Conservation (phyloP, 2,329 filamentous ascomycete genomes). For the Colletotrichum tanaceti region DNA sequence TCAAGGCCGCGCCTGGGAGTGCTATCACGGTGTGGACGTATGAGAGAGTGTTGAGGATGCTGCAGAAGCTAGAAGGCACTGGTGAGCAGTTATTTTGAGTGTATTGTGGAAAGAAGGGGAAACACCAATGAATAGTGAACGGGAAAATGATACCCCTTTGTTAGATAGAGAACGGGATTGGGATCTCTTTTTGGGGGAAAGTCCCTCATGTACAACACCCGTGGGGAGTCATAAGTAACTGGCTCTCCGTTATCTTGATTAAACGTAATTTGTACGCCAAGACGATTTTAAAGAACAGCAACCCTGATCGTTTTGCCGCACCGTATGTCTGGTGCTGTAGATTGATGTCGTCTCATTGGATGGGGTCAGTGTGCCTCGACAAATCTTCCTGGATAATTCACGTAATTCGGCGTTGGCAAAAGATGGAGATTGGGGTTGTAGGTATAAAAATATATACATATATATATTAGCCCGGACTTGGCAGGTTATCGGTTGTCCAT, state of each 20-base stretch:
- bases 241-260: neutral
- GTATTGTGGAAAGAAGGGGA: neutral
- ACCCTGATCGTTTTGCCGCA: too few species aligned
- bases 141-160: slow-evolving; percentile 36
- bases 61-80: slow-evolving; percentile 57
- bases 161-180: slow-evolving; percentile 7
- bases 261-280: neutral
- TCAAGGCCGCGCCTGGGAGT: slow-evolving; percentile 94
- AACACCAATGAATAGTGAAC: slow-evolving; percentile 36
- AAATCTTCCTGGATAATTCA: too few species aligned
- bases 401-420: neutral
- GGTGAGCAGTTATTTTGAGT: slow-evolving; percentile 23
- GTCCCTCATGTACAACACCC: neutral
- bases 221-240: neutral
- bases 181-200: neutral
- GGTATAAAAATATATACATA: too few species aligned
- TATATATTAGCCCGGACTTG: too few species aligned
- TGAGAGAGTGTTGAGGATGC: slow-evolving; percentile 75
- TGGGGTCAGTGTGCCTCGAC: neutral
- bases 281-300: too few species aligned
- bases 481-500: too few species aligned
- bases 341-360: neutral
- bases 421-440: neutral
- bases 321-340: neutral
- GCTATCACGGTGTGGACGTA: slow-evolving; percentile 97